Conservation (phyloP, 163 green algal species). For the Prototheca wickerhamii region DNA sequence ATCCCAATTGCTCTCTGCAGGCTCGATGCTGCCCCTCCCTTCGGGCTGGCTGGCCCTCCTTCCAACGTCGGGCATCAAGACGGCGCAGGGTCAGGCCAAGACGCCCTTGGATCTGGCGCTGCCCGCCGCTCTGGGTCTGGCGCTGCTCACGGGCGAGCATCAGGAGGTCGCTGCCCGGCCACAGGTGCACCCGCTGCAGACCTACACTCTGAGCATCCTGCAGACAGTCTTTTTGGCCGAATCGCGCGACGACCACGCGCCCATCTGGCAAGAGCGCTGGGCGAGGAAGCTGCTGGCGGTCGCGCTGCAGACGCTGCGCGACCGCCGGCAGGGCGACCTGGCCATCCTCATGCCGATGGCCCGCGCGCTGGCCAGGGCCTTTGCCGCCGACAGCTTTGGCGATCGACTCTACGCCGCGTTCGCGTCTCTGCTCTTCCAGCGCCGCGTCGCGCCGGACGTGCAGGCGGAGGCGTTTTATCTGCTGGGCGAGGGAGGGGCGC, state of each 20-base stretch:
- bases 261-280: too few relatives aligned
- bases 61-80: not conserved
- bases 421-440: not conserved
- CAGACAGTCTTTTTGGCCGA: not conserved
- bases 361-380: not conserved
- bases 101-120: not conserved
- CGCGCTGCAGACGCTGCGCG: too few relatives aligned
- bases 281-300: too few relatives aligned
- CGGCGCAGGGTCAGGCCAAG: not conserved
- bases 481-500: too few relatives aligned
- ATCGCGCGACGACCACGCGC: too few relatives aligned
- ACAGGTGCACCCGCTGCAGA: not conserved
- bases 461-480: too few relatives aligned
- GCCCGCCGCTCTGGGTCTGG: not conserved
- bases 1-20: not conserved
- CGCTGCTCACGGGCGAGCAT: not conserved
- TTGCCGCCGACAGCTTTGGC: not conserved
- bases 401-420: not conserved
- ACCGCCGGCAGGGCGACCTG: too few relatives aligned
- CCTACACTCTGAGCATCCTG: not conserved
- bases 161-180: too few relatives aligned
- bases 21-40: not conserved
- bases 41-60: not conserved
- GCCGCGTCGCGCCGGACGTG: not conserved
- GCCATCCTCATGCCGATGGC: not conserved